Conservation (phyloP, 1,284 basidiomycete species). For the Cutaneotrichosporon mucoides region DNA sequence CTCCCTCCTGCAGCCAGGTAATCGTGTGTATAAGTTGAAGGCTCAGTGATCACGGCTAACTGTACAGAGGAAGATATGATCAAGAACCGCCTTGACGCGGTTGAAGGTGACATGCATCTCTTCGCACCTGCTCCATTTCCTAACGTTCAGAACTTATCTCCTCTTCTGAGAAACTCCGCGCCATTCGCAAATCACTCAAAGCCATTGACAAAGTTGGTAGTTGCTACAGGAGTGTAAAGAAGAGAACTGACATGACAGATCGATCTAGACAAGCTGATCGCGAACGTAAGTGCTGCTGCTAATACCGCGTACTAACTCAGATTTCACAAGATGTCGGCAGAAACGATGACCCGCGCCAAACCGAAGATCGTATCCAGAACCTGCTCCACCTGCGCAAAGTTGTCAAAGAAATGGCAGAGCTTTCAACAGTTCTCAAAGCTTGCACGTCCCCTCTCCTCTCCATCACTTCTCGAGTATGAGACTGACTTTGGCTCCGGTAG, state of each 20-base stretch:
- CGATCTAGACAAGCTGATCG: conserved; percentile 83
- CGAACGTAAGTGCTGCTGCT: conserved; percentile 54
- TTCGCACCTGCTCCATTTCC: too few species aligned
- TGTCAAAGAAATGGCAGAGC: conserved; percentile 11
- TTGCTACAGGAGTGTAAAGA: too few species aligned
- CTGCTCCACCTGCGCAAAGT: conserved; percentile 29
- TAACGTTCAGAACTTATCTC: conserved; percentile 62
- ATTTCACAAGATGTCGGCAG: conserved; percentile 11
- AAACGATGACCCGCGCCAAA: conserved; percentile 9
- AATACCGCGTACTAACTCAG: conserved; percentile 5
- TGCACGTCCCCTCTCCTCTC: neutral
- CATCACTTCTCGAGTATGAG: neutral
- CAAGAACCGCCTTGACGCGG: conserved; percentile 74
- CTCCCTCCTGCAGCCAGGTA: conserved; percentile 78
- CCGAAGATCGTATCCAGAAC: conserved; percentile 25
- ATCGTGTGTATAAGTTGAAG: conserved; percentile 52
- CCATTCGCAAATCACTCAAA: conserved; percentile 65
- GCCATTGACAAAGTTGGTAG: conserved; percentile 55
- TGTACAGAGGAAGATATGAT: conserved; percentile 61
- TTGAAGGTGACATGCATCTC: conserved; percentile 58
- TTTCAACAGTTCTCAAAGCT: conserved; percentile 9
- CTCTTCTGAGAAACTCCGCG: conserved; percentile 67
- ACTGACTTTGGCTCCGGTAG: too few species aligned
- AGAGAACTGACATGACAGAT: conserved; percentile 49
- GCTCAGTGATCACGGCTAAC: neutral